These are phyloP conservation scores for Verticillium nonalfalfae DNA, from an alignment of 2,329 filamentous ascomycete species.

Conservation along the genomic window DNA sequence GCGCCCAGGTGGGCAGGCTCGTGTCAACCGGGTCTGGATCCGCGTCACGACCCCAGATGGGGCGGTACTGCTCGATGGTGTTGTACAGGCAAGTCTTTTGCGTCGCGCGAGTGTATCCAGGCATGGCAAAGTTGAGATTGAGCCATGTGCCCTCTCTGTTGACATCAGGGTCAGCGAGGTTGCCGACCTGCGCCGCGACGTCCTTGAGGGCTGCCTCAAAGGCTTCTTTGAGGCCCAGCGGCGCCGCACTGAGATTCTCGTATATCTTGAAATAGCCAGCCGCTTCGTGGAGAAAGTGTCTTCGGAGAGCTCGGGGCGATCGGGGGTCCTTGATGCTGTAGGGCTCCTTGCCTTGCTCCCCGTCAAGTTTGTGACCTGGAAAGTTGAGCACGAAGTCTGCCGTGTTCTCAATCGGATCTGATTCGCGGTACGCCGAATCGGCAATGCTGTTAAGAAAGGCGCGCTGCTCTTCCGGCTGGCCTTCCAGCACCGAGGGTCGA, in stretches of 20 bases:
- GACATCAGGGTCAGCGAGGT: background rate
- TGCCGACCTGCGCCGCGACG: background rate
- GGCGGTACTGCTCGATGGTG: background rate
- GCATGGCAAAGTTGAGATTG: conserved; percentile 4
- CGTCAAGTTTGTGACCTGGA: background rate
- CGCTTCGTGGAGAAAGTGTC: background rate
- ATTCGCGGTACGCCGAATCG: background rate
- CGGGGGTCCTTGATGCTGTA: background rate
- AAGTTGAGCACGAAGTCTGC: background rate
- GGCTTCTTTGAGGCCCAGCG: background rate
- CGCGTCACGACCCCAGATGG: background rate
- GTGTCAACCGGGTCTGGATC: background rate
- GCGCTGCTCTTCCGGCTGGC: too few relatives aligned
- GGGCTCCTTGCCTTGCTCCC: background rate
- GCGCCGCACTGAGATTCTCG: background rate
- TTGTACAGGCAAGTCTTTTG: background rate
- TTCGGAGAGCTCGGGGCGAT: background rate
- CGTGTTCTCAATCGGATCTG: background rate
- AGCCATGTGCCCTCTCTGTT: conserved; percentile 3
- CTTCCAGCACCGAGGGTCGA: too few relatives aligned
- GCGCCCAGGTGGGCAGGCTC: background rate
- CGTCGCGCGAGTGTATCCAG: background rate
- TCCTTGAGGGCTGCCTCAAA: background rate
- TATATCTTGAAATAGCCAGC: background rate
- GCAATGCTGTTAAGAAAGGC: too few relatives aligned